Percentiles rank a stretch among this genome's conserved stretches.
These are phyloP conservation scores for Arctium minus DNA, from an alignment of 129 eudicot species.

Conservation along the genomic window DNA sequence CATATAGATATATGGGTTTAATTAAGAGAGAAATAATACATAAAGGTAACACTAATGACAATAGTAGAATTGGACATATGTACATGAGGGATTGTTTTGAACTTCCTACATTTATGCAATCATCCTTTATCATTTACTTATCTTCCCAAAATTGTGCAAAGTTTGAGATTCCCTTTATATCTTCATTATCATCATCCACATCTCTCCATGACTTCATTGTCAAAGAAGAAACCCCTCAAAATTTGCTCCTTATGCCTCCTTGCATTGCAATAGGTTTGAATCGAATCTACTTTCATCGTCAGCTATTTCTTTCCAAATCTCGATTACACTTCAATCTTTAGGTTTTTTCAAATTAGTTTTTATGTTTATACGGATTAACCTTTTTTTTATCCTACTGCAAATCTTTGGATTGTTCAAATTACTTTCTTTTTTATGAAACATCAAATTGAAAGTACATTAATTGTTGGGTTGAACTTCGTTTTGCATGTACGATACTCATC, in stretches of 20 bases:
- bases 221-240: neutral
- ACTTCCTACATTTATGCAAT: neutral
- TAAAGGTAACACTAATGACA: neutral
- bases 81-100: neutral
- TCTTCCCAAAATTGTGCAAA: neutral
- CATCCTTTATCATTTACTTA: neutral
- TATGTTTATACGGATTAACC: neutral
- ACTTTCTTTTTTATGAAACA: neutral
- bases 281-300: neutral
- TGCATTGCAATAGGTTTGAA: neutral
- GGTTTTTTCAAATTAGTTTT: neutral
- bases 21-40: no score
- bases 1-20: no score
- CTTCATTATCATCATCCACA: neutral
- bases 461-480: neutral
- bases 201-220: neutral
- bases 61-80: neutral
- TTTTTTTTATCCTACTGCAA: neutral
- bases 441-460: neutral
- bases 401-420: neutral
- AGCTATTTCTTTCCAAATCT: neutral
- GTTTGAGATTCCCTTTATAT: neutral
- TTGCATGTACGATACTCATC: neutral
- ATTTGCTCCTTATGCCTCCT: neutral
- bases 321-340: neutral